phyloP scores from a whole-genome alignment of 2,329 filamentous ascomycete genomes.

The Hypoxylon rubiginosum region DNA sequence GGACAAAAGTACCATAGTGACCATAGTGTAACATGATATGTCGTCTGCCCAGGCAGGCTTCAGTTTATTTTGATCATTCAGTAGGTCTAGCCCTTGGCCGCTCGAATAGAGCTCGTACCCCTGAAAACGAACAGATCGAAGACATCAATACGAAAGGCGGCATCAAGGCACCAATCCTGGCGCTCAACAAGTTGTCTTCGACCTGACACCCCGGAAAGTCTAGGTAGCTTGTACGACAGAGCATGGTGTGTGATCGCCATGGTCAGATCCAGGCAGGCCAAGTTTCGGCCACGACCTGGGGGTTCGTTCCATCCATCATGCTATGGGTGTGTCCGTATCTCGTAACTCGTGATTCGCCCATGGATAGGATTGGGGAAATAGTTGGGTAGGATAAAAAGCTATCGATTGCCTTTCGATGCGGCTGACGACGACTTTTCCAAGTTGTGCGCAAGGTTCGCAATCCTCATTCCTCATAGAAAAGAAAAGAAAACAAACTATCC shows the following conservation, averaged over 20 bases:
- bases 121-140: constrained; percentile 6
- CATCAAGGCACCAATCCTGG: constrained; percentile 15
- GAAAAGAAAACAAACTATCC: constrained; percentile 13
- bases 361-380: constrained; percentile 18
- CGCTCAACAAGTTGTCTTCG: constrained; percentile 14
- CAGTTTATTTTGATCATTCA: constrained; percentile 11
- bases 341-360: constrained; percentile 20
- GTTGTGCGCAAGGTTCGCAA: constrained; percentile 31
- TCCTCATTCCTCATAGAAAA: constrained; percentile 28
- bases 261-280: constrained; percentile 28
- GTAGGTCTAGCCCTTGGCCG: constrained; percentile 11
- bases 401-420: constrained; percentile 26
- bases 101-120: constrained; percentile 14
- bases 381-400: constrained; percentile 3
- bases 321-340: constrained; percentile 17
- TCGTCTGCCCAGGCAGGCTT: constrained; percentile 24
- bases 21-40: constrained; percentile 35
- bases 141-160: constrained; percentile 25
- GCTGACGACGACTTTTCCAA: constrained; percentile 36
- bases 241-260: constrained; percentile 36
- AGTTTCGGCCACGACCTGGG: constrained; percentile 33
- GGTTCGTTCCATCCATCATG: constrained; percentile 20
- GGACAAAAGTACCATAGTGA: constrained; percentile 12
- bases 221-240: neutral
- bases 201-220: constrained; percentile 5